Evolutionary conservation across 179 eudicot species (phyloP).

Genomic region (Camellia oleifera): DNA sequence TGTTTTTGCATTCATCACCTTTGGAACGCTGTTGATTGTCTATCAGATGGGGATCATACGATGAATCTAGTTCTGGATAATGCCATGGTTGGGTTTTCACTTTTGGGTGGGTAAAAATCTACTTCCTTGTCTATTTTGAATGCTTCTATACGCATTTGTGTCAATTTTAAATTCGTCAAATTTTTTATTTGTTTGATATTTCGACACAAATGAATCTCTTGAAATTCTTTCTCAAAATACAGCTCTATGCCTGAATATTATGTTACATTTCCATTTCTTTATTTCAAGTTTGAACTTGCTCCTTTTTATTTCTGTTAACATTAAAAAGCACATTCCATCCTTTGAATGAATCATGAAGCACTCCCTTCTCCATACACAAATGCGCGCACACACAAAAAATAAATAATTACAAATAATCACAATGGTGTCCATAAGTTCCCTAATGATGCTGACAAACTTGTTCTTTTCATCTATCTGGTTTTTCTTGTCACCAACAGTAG

Average conservation of each 20-base stretch:
- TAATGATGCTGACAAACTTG: not conserved
- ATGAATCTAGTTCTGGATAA: conserved; percentile 96
- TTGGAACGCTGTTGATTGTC: conserved; percentile 88
- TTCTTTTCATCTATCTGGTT: conserved; percentile 2
- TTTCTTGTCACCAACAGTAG: conserved; percentile 30
- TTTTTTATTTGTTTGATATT: too few relatives aligned
- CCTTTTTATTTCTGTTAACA: not conserved
- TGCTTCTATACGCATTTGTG: too few relatives aligned
- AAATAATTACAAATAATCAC: too few relatives aligned
- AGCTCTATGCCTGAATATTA: too few relatives aligned
- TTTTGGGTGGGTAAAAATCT: conserved; percentile 70
- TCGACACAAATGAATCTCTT: too few relatives aligned
- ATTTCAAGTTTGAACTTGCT: not conserved
- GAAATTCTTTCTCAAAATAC: too few relatives aligned
- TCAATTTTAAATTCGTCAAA: too few relatives aligned
- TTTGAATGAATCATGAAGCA: not conserved
- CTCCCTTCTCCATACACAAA: too few relatives aligned
- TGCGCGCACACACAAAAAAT: too few relatives aligned
- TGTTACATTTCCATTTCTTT: not conserved
- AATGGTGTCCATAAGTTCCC: not conserved
- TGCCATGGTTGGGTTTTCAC: conserved; percentile 99
- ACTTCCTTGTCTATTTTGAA: not conserved
- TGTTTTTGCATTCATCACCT: conserved; percentile 73
- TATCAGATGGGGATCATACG: conserved; percentile 68
- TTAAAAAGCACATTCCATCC: not conserved